Evolutionary conservation across 208 protist species (phyloP).

Genomic region (Trypanosoma grayi): DNA sequence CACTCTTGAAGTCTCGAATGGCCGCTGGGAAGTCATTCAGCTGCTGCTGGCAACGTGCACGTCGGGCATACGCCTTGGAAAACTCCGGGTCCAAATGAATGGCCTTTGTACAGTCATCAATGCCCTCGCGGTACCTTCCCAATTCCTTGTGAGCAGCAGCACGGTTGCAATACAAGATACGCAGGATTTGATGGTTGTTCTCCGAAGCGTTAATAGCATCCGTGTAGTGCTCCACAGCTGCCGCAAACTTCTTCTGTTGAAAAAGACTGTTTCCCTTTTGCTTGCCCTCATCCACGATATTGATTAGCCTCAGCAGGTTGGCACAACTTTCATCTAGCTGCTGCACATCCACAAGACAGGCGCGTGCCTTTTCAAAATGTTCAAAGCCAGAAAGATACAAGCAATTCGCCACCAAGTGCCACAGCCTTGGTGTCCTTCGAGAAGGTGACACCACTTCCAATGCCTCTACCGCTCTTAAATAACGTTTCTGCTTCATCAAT

Average conservation of each 20-base stretch:
- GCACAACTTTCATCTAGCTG: constrained; percentile 71
- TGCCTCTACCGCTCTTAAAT: constrained; percentile 57
- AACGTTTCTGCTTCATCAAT: constrained; percentile 56
- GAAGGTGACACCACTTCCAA: constrained; percentile 56
- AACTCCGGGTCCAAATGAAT: constrained; percentile 80
- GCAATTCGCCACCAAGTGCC: constrained; percentile 61
- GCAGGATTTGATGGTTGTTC: constrained; percentile 79
- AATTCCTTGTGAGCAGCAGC: constrained; percentile 89
- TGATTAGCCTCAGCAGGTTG: constrained; percentile 60
- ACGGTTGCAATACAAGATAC: constrained; percentile 91
- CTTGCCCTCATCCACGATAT: constrained; percentile 83
- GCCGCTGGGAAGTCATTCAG: constrained; percentile 80
- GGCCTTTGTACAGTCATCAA: constrained; percentile 89
- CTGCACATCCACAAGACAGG: constrained; percentile 41
- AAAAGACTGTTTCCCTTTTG: constrained; percentile 87
- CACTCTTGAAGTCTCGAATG: constrained; percentile 84
- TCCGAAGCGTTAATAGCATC: constrained; percentile 56
- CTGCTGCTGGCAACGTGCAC: constrained; percentile 80
- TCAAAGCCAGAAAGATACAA: constrained; percentile 86
- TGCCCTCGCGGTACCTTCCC: constrained; percentile 74
- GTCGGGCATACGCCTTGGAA: constrained; percentile 88
- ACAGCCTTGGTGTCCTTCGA: constrained; percentile 51
- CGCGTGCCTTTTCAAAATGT: constrained; percentile 72
- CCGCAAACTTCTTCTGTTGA: constrained; percentile 70
- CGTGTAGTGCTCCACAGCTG: constrained; percentile 76